phyloP scores from a whole-genome alignment of 2,329 filamentous ascomycete genomes.

The Colletotrichum agaves region DNA sequence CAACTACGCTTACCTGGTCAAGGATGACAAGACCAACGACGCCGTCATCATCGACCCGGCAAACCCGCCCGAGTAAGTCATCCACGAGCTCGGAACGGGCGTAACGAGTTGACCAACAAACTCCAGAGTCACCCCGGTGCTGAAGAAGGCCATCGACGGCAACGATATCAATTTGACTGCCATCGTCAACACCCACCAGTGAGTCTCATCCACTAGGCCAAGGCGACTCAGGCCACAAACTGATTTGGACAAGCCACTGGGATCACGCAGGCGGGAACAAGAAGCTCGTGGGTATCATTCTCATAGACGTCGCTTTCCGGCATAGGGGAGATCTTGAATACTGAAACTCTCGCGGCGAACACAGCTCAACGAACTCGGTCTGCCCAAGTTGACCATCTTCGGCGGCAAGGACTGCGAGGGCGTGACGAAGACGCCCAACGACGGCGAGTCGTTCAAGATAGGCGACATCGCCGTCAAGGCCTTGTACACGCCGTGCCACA shows the following conservation, averaged over 20 bases:
- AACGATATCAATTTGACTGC: constrained; percentile 84
- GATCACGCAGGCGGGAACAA: constrained; percentile 95
- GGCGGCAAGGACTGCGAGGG: constrained; percentile 87
- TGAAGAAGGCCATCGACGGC: constrained; percentile 78
- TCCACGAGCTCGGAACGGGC: not conserved
- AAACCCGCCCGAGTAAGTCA: constrained; percentile 76
- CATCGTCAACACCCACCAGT: constrained; percentile 99
- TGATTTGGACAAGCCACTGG: constrained; percentile 72
- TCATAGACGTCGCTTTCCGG: no score
- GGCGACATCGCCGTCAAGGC: constrained; percentile 86
- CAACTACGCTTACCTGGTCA: constrained; percentile 87
- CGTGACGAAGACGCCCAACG: constrained; percentile 79
- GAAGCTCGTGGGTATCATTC: constrained; percentile 69
- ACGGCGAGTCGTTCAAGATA: constrained; percentile 83
- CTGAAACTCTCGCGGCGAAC: not conserved
- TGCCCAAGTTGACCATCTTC: constrained; percentile 77
- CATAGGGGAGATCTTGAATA: no score
- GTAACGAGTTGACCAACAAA: not conserved
- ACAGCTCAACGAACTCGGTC: constrained; percentile 58
- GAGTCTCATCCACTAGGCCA: constrained; percentile 50
- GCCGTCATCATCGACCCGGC: constrained; percentile 84
- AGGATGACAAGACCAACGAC: constrained; percentile 82
- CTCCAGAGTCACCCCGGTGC: constrained; percentile 66
- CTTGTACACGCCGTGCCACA: constrained; percentile 97
- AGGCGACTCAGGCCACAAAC: not conserved